Base-by-base conservation (phyloP, 228 moss, liverwort and hornwort genomes). In the Sphagnum fallax region DNA sequence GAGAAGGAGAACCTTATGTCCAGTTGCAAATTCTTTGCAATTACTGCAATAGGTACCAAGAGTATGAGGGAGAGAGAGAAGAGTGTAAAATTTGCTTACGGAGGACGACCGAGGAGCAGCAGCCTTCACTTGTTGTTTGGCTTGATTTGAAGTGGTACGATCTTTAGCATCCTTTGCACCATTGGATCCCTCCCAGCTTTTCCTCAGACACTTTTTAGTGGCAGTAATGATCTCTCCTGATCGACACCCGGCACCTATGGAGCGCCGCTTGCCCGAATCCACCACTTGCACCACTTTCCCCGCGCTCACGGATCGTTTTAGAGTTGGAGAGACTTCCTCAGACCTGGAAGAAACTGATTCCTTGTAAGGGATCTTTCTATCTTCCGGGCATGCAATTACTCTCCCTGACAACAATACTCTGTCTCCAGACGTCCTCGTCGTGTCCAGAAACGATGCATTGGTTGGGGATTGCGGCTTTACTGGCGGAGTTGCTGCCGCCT, bases 131-230 rank as follows among this genome's bases (percentile, higher is more conserved):
- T 98, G 91, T 4, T 82, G 66, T 67, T 91, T 97, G 50, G 79
- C 74, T 13, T 74, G 65, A 74, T 32, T 32, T 18, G 82, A 74
- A 71, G 79, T 80, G 32, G 79, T 52, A 18, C 93, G 84, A 52
- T 93, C 97, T 68, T 90, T 93, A 11, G 78, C 79, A 49, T 81
- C 86, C 82, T 92, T 98, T 16, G 82, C 77, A 53, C 83, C 75
- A n/a, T 76, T 79, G 4, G 87, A 67, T 51, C 98, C 98, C 71
- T 98, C 98, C 98, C 98, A 98, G 74, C 98, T 98, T 80, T 94
- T 98, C 47, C 98, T 82, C 52, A 98, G 72, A 60, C 77, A 85
- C 73, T 92, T 98, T 0, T 86, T 84, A 59, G 78, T 77, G 18
- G 75, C 84, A 16, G 74, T 79, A 16, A 89, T 70, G 13, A 88